Evolutionary conservation across 2,329 filamentous ascomycete species (phyloP), one percentile per base, ranked within the genome.

Genomic region (Pseudonectria buxi): DNA sequence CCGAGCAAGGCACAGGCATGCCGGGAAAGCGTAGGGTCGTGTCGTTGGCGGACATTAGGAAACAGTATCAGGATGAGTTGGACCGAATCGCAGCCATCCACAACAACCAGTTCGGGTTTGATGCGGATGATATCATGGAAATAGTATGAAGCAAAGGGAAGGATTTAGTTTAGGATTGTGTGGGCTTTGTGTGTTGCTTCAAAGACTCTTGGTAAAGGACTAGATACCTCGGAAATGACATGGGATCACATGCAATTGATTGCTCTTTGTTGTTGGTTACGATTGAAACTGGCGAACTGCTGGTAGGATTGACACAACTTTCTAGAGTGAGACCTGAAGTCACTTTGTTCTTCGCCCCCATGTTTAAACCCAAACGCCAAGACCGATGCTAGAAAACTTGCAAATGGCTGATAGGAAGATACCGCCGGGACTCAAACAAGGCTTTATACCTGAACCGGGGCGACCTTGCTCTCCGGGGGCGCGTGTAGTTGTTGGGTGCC

Each of bases 21-120:
- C 38, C 37, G 26, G 49, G 61, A 11, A 83, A 82, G 65, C 78
- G 89, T 43, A 82, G 76, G 56, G 79, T 96, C 25, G 74, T 96
- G 12, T 95, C 86, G 24, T 65, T 98, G 36, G 83, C 83, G 22
- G 89, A 95, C 57, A 69, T 96, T 34, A 76, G 89, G 53, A 86
- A 83, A 60, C 84, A 90, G 57, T 98, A 95, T 59, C 86, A 94
- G 63, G 78, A 76, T 15, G 88, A 96, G 62, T 66, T 98, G 54
- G 92, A 98, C 62, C 75, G 87, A 44, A 83, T 92, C 48, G 86
- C 83, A 34, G 83, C 86, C 35, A 88, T 95, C 57, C 81, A 92
- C 62, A 85, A 86, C 55, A 88, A 94, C 39, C 80, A 94, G 56
- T 95, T 94, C 69, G 83, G 84, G 12, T 86, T 95, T 42, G 63